Percentiles rank a stretch among this genome's conserved stretches.
Evolutionary conservation across 495 filamentous ascomycete genomes (phyloP).

Genomic region (Filosporella fistucella): DNA sequence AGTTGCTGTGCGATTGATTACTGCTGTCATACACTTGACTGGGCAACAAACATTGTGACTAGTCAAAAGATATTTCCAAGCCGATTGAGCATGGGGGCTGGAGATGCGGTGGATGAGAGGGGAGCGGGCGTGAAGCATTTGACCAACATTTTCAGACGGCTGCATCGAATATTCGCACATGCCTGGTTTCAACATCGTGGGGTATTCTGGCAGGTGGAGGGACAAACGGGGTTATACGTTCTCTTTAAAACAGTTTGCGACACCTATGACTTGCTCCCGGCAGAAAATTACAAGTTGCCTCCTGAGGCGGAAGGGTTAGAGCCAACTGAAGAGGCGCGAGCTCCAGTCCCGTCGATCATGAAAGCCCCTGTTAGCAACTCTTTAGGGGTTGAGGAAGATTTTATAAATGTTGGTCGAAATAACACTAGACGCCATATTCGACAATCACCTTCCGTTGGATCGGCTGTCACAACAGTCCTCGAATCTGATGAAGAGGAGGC

Average conservation of each 20-base stretch:
- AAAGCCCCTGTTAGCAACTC: constrained; percentile 17
- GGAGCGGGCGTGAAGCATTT: constrained; percentile 73
- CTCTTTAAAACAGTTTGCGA: constrained; percentile 98
- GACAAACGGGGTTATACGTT: constrained; percentile 79
- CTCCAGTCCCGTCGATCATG: constrained; percentile 25
- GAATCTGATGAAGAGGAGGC: constrained; percentile 66
- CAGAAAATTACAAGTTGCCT: constrained; percentile 93
- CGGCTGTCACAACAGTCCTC: constrained; percentile 62
- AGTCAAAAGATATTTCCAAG: constrained; percentile 89
- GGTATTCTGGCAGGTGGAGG: constrained; percentile 96
- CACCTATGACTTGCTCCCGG: constrained; percentile 77
- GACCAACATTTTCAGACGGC: constrained; percentile 86
- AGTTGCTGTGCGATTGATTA: constrained; percentile 97
- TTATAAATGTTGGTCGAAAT: constrained; percentile 41
- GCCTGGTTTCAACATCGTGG: constrained; percentile 96
- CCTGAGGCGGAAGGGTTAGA: constrained; percentile 83
- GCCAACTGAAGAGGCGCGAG: constrained; percentile 26
- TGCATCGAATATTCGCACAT: constrained; percentile 96
- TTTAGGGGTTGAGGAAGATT: constrained; percentile 32
- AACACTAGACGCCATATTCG: constrained; percentile 71
- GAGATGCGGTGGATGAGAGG: constrained; percentile 48
- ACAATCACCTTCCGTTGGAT: constrained; percentile 70
- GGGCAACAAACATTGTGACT: constrained; percentile 88
- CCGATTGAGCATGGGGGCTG: constrained; percentile 64
- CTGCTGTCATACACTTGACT: constrained; percentile 96